Percentiles rank a stretch among this genome's conserved stretches.
phyloP scores from a whole-genome alignment of 495 filamentous ascomycete genomes.

The Penicillium flavigenum region DNA sequence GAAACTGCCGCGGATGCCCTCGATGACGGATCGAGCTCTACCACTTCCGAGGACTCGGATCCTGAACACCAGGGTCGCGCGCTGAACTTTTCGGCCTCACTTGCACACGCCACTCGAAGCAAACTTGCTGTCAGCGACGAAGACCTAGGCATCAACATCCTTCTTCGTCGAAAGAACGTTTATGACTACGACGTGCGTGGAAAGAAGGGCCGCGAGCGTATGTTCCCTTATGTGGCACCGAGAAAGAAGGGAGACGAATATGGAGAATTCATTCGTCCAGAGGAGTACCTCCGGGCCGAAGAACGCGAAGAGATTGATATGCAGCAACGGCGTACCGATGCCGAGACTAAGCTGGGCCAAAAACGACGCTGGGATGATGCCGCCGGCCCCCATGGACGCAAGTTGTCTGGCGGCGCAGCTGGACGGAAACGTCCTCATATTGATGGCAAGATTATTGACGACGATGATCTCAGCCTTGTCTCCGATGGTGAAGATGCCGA shows the following conservation, averaged over 20 bases:
- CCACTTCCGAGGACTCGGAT: conserved; percentile 84
- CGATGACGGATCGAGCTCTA: conserved; percentile 80
- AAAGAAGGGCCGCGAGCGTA: conserved; percentile 88
- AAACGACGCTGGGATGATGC: conserved; percentile 91
- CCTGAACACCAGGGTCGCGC: conserved; percentile 89
- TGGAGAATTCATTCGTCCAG: conserved; percentile 87
- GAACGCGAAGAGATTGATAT: conserved; percentile 81
- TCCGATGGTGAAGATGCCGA: conserved; percentile 49
- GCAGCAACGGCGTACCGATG: conserved; percentile 50
- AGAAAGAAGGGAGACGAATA: conserved; percentile 84
- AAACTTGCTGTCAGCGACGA: conserved; percentile 80
- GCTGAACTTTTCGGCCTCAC: conserved; percentile 78
- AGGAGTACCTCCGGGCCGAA: conserved; percentile 92
- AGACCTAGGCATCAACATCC: conserved; percentile 85
- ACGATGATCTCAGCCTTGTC: conserved; percentile 39
- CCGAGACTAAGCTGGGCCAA: conserved; percentile 73
- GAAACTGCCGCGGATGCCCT: conserved; percentile 74
- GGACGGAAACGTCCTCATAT: conserved; percentile 49
- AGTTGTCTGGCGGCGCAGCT: conserved; percentile 31
- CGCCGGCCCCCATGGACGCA: conserved; percentile 38
- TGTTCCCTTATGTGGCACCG: conserved; percentile 84
- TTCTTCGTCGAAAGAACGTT: conserved; percentile 81
- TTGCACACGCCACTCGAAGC: conserved; percentile 75
- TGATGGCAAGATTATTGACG: conserved; percentile 47
- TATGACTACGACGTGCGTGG: conserved; percentile 92